Conservation (phyloP, 805 yeast genomes). For the Saccharomycopsis schoenii region DNA sequence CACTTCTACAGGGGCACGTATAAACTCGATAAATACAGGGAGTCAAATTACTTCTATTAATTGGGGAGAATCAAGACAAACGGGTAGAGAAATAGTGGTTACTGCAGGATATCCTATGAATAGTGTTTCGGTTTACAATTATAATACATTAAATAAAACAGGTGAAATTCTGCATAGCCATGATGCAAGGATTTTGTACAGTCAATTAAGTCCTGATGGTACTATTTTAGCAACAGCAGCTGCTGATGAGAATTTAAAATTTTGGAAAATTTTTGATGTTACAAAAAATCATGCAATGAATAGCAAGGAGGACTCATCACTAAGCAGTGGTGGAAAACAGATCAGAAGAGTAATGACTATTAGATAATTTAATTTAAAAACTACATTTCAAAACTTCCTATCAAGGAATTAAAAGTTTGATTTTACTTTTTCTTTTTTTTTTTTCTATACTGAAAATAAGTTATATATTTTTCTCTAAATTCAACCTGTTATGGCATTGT, state of each 20-base stretch:
- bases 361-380: conserved; percentile 23
- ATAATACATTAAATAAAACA: conserved; percentile 76
- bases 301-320: conserved; percentile 22
- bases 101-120: conserved; percentile 92
- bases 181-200: conserved; percentile 74
- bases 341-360: conserved; percentile 44
- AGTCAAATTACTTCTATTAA: conserved; percentile 88
- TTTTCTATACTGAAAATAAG: background rate
- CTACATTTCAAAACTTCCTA: background rate
- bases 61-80: conserved; percentile 75
- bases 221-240: conserved; percentile 89
- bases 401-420: background rate
- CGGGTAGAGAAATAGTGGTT: conserved; percentile 77
- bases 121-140: conserved; percentile 71
- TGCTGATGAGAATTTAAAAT: conserved; percentile 91
- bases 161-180: conserved; percentile 85
- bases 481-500: conserved; percentile 24
- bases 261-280: conserved; percentile 81
- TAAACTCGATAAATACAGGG: conserved; percentile 81
- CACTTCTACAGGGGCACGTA: conserved; percentile 77
- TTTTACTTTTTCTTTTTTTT: background rate
- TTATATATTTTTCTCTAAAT: background rate
- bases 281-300: conserved; percentile 27
- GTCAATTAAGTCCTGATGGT: conserved; percentile 84
- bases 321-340: conserved; percentile 32